phyloP scores from a whole-genome alignment of 352 stramenopile species.

The Phytophthora rubi region DNA sequence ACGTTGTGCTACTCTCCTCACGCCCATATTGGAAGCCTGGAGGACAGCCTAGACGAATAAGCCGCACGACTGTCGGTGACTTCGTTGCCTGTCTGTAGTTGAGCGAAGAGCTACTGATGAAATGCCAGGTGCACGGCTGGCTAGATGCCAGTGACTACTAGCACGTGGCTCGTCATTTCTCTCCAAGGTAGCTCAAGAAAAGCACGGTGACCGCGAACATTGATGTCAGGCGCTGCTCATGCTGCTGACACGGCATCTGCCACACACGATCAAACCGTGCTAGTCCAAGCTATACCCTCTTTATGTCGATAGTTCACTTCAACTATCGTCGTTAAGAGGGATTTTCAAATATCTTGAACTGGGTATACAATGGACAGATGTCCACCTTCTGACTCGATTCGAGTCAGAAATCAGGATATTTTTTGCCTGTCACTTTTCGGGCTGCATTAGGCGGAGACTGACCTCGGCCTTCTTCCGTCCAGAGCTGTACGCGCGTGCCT shows the following conservation, averaged over 20 bases:
- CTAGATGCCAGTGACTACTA: slow-evolving; percentile 2
- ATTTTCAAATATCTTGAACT: neutral
- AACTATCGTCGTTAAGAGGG: slow-evolving; percentile 5
- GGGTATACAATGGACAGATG: neutral
- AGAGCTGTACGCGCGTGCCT: neutral
- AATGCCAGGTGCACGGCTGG: neutral
- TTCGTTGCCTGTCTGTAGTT: slow-evolving; percentile 23
- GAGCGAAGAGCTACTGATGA: slow-evolving; percentile 9
- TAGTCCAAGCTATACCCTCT: no score
- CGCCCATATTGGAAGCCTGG: slow-evolving; percentile 3
- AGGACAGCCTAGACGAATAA: slow-evolving; percentile 17
- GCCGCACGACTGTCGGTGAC: slow-evolving; percentile 13
- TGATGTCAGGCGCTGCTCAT: neutral
- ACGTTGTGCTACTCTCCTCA: slow-evolving; percentile 8
- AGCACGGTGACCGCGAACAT: neutral
- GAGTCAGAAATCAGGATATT: slow-evolving; percentile 28
- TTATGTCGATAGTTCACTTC: slow-evolving; percentile 10
- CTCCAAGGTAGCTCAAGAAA: slow-evolving; percentile 21
- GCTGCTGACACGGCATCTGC: neutral
- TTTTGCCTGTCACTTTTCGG: slow-evolving; percentile 16
- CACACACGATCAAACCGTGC: neutral
- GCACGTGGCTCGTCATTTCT: neutral
- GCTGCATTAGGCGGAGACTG: slow-evolving; percentile 13
- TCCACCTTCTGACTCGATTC: slow-evolving; percentile 18
- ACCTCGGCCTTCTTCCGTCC: neutral